Evolutionary conservation across 495 filamentous ascomycete species (phyloP).

Genomic region (Penicilliopsis zonata): DNA sequence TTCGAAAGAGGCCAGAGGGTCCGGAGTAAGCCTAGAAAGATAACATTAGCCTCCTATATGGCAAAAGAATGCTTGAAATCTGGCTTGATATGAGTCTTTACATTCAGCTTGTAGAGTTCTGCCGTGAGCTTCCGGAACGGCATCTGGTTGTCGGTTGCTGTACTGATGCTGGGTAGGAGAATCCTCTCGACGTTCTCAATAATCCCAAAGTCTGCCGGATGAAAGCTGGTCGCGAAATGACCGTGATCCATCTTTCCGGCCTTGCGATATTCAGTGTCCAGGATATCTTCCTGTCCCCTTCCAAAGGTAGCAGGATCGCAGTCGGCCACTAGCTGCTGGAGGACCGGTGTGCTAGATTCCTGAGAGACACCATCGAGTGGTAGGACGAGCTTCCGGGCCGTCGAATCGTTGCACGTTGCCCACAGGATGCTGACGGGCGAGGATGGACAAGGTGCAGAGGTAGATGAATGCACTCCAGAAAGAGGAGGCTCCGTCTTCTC

Average conservation of each 20-base stretch:
- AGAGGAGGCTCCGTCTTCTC: too few species aligned
- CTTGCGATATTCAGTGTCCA: too few species aligned
- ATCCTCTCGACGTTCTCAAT: background rate
- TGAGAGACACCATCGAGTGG: too few species aligned
- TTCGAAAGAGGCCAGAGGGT: background rate
- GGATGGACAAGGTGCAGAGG: too few species aligned
- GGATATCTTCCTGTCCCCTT: background rate
- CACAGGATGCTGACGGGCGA: too few species aligned
- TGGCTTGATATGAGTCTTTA: too few species aligned
- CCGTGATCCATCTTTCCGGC: background rate
- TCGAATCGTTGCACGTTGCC: too few species aligned
- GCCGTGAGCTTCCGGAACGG: background rate
- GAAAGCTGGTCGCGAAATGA: background rate
- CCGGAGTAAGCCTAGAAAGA: too few species aligned
- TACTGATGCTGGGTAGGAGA: background rate
- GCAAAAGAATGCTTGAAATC: too few species aligned
- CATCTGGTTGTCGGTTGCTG: background rate
- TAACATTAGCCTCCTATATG: too few species aligned
- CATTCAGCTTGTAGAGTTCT: background rate
- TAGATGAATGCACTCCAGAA: too few species aligned
- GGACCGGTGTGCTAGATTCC: background rate
- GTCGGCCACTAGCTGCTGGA: background rate
- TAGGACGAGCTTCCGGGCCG: too few species aligned
- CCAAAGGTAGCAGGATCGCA: background rate
- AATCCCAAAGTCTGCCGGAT: background rate